Evolutionary conservation across 73 alveolate genomes (phyloP).

Genomic region (Tetrahymena thermophila): DNA sequence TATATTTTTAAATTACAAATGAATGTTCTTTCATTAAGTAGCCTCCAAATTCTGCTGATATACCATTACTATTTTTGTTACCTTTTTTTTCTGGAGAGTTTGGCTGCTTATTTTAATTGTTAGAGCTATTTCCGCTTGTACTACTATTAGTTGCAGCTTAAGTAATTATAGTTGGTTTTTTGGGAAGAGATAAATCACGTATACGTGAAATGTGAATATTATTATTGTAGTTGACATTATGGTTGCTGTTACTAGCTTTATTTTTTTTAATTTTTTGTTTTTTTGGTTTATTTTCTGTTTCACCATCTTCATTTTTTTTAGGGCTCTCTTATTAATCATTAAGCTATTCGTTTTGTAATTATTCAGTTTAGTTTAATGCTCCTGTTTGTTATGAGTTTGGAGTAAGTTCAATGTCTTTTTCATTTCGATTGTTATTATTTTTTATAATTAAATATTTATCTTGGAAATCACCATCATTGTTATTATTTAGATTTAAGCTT

Average conservation of each 20-base stretch:
- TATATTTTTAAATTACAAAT: slow-evolving; percentile 34
- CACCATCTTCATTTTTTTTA: background rate
- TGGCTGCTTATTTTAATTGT: background rate
- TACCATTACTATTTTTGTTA: background rate
- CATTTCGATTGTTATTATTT: background rate
- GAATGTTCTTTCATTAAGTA: slow-evolving; percentile 18
- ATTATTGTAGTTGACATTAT: background rate
- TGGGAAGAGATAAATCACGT: background rate
- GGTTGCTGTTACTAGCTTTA: background rate
- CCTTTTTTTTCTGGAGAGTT: background rate
- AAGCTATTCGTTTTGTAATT: background rate
- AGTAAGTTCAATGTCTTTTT: background rate
- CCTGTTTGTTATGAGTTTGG: background rate
- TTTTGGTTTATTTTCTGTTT: background rate
- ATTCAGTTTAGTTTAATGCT: background rate
- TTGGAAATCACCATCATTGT: background rate
- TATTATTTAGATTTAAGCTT: background rate
- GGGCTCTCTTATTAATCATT: background rate
- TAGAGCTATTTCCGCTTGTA: background rate
- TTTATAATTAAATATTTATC: background rate
- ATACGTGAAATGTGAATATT: background rate
- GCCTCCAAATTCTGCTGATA: background rate
- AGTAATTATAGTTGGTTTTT: background rate
- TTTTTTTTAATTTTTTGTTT: background rate
- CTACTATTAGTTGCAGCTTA: background rate